Conservation (phyloP, 495 filamentous ascomycete genomes). For the Thermothielavioides terrestris region DNA sequence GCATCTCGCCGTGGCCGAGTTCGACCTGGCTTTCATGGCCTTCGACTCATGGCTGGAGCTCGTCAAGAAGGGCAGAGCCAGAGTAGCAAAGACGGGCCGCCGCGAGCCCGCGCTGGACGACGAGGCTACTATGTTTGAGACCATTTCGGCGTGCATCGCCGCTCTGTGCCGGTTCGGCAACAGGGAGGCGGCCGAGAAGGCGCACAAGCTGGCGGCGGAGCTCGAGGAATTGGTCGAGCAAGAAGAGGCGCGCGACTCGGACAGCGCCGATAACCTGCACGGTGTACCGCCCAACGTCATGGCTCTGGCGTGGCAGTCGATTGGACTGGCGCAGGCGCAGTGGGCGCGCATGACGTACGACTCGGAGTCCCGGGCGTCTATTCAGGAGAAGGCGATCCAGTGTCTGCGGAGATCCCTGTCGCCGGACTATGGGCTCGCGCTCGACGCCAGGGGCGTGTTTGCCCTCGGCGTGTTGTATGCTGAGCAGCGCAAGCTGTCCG, state of each 20-base stretch:
- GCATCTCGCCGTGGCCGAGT: slow-evolving; percentile 77
- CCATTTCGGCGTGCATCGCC: slow-evolving; percentile 65
- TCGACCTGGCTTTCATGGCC: slow-evolving; percentile 75
- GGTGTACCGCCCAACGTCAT: slow-evolving; percentile 46
- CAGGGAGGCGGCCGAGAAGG: slow-evolving; percentile 65
- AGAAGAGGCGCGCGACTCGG: slow-evolving; percentile 18
- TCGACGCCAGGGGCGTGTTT: slow-evolving; percentile 64
- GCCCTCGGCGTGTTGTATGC: slow-evolving; percentile 70
- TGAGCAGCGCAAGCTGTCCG: slow-evolving; percentile 66
- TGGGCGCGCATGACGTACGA: slow-evolving; percentile 78
- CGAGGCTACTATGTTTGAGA: slow-evolving; percentile 63
- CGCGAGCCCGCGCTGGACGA: slow-evolving; percentile 65
- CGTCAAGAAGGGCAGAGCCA: slow-evolving; percentile 67
- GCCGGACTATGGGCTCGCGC: slow-evolving; percentile 50
- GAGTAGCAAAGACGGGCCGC: slow-evolving; percentile 68
- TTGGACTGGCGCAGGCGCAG: slow-evolving; percentile 74
- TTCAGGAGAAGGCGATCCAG: slow-evolving; percentile 63
- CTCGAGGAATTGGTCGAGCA: slow-evolving; percentile 54
- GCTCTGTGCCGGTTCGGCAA: slow-evolving; percentile 76
- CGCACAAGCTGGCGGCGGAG: slow-evolving; percentile 53
- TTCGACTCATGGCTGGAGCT: slow-evolving; percentile 87
- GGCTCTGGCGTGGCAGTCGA: slow-evolving; percentile 63
- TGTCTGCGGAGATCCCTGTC: slow-evolving; percentile 63
- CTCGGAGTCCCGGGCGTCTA: slow-evolving; percentile 54
- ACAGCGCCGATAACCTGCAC: slow-evolving; percentile 19